Evolutionary conservation across 2,329 filamentous ascomycete species (phyloP).

Genomic region (Amesomyces nigricolor): DNA sequence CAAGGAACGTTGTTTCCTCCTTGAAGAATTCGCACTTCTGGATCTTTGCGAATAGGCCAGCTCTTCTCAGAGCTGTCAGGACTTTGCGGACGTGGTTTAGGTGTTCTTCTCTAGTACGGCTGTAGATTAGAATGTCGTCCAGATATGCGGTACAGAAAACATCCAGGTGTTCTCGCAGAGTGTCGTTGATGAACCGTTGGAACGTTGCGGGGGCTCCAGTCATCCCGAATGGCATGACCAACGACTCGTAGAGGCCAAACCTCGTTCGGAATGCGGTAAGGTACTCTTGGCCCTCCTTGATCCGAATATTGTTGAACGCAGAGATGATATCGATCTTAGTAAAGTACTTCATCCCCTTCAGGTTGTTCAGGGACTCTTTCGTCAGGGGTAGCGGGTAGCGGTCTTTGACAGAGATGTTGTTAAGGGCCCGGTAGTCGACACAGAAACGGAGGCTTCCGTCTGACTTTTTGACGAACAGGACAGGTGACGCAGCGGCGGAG

Average conservation of each 20-base stretch:
- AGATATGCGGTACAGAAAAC: slow-evolving; percentile 14
- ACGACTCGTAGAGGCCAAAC: slow-evolving; percentile 29
- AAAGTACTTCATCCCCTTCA: neutral
- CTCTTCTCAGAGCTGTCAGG: neutral
- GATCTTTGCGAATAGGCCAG: neutral
- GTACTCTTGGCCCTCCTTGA: slow-evolving; percentile 24
- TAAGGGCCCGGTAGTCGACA: neutral
- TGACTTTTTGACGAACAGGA: neutral
- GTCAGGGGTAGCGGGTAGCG: neutral
- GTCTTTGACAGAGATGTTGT: neutral
- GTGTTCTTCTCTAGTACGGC: neutral
- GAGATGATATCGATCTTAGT: neutral
- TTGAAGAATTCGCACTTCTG: neutral
- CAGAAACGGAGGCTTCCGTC: neutral
- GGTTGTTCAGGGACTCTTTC: neutral
- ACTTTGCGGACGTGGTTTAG: neutral
- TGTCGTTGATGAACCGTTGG: slow-evolving; percentile 13
- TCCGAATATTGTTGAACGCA: neutral
- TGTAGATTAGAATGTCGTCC: slow-evolving; percentile 12
- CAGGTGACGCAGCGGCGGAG: neutral
- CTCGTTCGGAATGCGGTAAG: slow-evolving; percentile 29
- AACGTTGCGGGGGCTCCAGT: slow-evolving; percentile 18
- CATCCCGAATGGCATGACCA: slow-evolving; percentile 30
- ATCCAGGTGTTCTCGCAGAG: slow-evolving; percentile 1
- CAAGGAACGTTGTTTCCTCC: neutral